These are phyloP conservation scores for Chalaropsis ovoidea DNA, from an alignment of 2,329 filamentous ascomycete genomes.

Conservation along the genomic window DNA sequence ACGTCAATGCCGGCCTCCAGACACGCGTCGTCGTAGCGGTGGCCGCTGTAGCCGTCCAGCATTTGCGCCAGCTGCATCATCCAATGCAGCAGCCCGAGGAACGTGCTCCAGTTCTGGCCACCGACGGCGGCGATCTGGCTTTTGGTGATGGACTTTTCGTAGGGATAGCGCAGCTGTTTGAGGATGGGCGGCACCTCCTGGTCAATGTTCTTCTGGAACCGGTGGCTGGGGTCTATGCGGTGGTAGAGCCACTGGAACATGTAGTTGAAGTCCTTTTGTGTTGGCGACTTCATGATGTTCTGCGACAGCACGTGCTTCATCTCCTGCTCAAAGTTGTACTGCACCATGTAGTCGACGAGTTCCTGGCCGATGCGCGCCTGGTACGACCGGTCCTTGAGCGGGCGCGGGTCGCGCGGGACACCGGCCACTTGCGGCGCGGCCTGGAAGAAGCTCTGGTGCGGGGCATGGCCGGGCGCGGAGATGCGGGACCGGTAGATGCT, in stretches of 20 bases:
- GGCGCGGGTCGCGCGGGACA: slow-evolving; percentile 75
- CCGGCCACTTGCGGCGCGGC: slow-evolving; percentile 72
- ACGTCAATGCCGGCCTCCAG: slow-evolving; percentile 81
- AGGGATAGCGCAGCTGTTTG: slow-evolving; percentile 89
- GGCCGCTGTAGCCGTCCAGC: slow-evolving; percentile 69
- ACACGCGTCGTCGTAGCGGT: slow-evolving; percentile 83
- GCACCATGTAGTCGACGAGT: slow-evolving; percentile 78
- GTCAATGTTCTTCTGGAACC: slow-evolving; percentile 89
- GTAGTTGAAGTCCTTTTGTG: slow-evolving; percentile 94
- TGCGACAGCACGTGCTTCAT: slow-evolving; percentile 90
- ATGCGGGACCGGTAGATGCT: slow-evolving; percentile 68
- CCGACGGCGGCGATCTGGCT: slow-evolving; percentile 91
- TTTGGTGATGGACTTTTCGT: slow-evolving; percentile 90
- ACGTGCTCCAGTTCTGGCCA: slow-evolving; percentile 93
- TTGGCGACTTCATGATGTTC: slow-evolving; percentile 86
- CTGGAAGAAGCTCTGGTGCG: slow-evolving; percentile 89
- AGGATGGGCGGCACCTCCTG: slow-evolving; percentile 86
- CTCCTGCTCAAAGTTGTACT: slow-evolving; percentile 94
- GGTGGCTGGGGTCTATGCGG: slow-evolving; percentile 85
- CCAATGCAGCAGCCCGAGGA: slow-evolving; percentile 90
- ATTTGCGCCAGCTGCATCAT: slow-evolving; percentile 97
- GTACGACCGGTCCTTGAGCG: slow-evolving; percentile 69
- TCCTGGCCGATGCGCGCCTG: slow-evolving; percentile 79
- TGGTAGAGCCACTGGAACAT: slow-evolving; percentile 99
- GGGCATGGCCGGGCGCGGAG: slow-evolving; percentile 56